These are phyloP conservation scores for Lentinula sp. DNA, from an alignment of 768 basidiomycete species.

Conservation along the genomic window DNA sequence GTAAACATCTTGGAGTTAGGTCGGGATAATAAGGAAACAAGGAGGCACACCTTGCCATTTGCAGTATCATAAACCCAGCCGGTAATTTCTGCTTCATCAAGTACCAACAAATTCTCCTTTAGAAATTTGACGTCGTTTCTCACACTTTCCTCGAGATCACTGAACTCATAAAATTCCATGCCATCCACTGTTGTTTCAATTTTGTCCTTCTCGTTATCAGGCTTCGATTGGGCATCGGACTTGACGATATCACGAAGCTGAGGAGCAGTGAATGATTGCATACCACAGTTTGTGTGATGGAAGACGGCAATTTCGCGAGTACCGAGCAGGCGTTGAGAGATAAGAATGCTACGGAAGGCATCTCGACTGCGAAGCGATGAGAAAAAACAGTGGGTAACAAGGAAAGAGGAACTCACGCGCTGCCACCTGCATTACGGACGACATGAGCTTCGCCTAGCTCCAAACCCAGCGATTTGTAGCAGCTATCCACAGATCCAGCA, in stretches of 20 bases:
- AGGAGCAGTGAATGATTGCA: slow-evolving; percentile 55
- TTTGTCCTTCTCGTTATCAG: slow-evolving; percentile 10
- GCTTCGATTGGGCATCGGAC: slow-evolving; percentile 25
- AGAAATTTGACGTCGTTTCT: slow-evolving; percentile 54
- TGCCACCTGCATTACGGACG: slow-evolving; percentile 69
- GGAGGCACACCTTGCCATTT: slow-evolving; percentile 45
- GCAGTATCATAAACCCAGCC: slow-evolving; percentile 67
- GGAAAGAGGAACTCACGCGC: slow-evolving; percentile 37
- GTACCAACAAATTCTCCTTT: slow-evolving; percentile 47
- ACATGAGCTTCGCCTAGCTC: slow-evolving; percentile 66
- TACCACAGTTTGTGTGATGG: slow-evolving; percentile 71
- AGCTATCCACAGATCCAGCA: slow-evolving; percentile 26
- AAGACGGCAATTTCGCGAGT: slow-evolving; percentile 64
- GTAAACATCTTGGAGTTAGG: background rate
- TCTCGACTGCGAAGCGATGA: slow-evolving; percentile 39
- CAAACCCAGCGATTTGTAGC: slow-evolving; percentile 52
- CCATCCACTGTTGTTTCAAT: slow-evolving; percentile 26
- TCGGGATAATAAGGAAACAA: background rate
- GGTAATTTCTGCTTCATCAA: slow-evolving; percentile 46
- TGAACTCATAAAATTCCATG: slow-evolving; percentile 54
- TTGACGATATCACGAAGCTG: slow-evolving; percentile 46
- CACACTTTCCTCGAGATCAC: slow-evolving; percentile 44
- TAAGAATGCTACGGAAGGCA: slow-evolving; percentile 57
- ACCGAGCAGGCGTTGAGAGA: slow-evolving; percentile 68
- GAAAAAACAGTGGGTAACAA: background rate